Base-by-base conservation (phyloP, 768 basidiomycete species). In the Royoungia palumana region DNA sequence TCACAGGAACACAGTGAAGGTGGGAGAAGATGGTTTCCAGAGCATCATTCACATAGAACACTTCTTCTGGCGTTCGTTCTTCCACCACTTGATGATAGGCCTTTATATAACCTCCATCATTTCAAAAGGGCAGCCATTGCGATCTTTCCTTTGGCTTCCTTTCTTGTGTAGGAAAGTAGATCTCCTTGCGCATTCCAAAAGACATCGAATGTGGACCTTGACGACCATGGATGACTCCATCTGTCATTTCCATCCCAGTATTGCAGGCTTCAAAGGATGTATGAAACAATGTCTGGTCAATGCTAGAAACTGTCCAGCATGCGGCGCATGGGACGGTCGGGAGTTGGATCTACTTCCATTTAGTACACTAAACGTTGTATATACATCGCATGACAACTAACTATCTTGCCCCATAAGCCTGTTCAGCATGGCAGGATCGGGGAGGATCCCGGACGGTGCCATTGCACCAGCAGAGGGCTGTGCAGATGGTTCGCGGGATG, bases 1-100 rank as follows among this genome's bases (percentile, higher is more conserved):
- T 52, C 4, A 13, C 42, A 27, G 51, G 47, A 28, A 56, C 51
- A 24, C 45, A 47, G 8, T 56, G 54, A 0, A 56, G 35, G 1
- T 56, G 19, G 0, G 25, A 11, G 5, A 53, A 56, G 6, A 56
- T 50, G 1, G 8, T 28, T 8, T 24, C 24, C 7, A 56, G 27
- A 1, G 22, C 19, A 25, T 56, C 28, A 9, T 36, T 45, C 9
- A 53, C 4, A 20, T 41, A 30, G 17, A 24, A 32, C 2, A 14
- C 7, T 6, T 50, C 47, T 16, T 30, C 5, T 17, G 19, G 27
- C 2, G 34, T 19, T 5, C 6, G 19, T 1, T 9, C 19, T 2
- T 46, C 24, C 35, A 39, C 13, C 12, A 45, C 12, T 6, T 20
- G 2, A 32, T 54, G 49, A 39, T 42, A 54, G n/a, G 24, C 25